Conservation (phyloP, 805 yeast species). For the Metschnikowia picachoensis region DNA sequence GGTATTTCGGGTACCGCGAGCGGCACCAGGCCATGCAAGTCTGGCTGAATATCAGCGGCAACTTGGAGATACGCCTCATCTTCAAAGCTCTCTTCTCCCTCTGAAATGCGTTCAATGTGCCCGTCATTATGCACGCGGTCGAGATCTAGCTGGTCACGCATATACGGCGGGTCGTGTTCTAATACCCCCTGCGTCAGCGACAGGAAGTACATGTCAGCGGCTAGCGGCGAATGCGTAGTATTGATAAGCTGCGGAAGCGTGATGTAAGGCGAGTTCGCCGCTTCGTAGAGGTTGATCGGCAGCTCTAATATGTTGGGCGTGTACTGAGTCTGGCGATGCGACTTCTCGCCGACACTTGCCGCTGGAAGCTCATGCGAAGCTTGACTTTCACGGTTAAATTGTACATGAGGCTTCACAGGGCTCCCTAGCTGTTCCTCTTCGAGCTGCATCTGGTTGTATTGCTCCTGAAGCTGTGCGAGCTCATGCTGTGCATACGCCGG, state of each 20-base stretch:
- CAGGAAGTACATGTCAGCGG: conserved; percentile 16
- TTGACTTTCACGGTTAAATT: not conserved
- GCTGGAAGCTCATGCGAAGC: not conserved
- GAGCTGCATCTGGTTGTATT: conserved; percentile 13
- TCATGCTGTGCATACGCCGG: conserved; percentile 17
- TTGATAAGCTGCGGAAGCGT: conserved; percentile 13
- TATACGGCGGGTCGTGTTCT: conserved; percentile 1
- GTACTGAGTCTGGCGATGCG: conserved; percentile 5
- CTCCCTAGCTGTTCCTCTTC: not conserved
- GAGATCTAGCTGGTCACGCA: conserved; percentile 5
- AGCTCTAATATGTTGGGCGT: conserved; percentile 6
- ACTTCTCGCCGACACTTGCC: not conserved
- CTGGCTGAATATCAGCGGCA: not conserved
- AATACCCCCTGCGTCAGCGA: conserved; percentile 7
- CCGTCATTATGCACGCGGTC: conserved; percentile 3
- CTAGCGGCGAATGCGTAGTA: conserved; percentile 14
- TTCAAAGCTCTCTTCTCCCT: conserved; percentile 7
- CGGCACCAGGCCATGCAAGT: too few relatives aligned
- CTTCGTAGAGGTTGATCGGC: conserved; percentile 13
- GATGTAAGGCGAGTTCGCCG: conserved; percentile 7
- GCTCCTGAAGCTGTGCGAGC: conserved; percentile 17
- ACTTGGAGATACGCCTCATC: not conserved
- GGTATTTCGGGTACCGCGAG: too few relatives aligned
- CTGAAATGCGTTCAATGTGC: conserved; percentile 7
- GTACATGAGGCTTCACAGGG: conserved; percentile 3